These are phyloP conservation scores for Elsinoe ampelina DNA, from an alignment of 2,329 filamentous ascomycete genomes.

Conservation along the genomic window DNA sequence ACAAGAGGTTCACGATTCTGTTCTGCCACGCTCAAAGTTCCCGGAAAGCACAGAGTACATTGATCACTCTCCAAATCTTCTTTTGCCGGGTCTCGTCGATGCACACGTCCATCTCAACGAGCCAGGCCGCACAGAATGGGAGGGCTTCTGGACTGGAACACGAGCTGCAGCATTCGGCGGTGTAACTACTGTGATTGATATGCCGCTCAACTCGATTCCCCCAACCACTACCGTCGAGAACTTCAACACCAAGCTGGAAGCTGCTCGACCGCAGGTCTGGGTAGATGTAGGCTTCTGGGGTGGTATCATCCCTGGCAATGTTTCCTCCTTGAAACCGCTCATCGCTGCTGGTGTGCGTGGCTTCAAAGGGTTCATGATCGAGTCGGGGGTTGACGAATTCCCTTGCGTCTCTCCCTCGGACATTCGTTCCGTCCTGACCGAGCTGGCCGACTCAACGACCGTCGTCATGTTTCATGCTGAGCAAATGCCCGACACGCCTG, in stretches of 20 bases:
- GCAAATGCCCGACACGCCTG: slow-evolving; percentile 65
- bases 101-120: slow-evolving; percentile 97
- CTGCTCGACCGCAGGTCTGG: slow-evolving; percentile 84
- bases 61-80: slow-evolving; percentile 74
- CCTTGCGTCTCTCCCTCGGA: slow-evolving; percentile 77
- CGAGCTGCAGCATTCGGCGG: slow-evolving; percentile 89
- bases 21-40: slow-evolving; percentile 69
- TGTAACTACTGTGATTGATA: slow-evolving; percentile 93
- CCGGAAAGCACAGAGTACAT: slow-evolving; percentile 62
- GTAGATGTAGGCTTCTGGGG: slow-evolving; percentile 99
- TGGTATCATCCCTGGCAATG: slow-evolving; percentile 85
- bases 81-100: slow-evolving; percentile 87
- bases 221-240: slow-evolving; percentile 83
- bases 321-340: slow-evolving; percentile 64
- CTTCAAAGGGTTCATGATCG: slow-evolving; percentile 96
- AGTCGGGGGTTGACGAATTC: slow-evolving; percentile 94
- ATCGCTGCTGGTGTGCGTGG: slow-evolving; percentile 81
- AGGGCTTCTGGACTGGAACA: slow-evolving; percentile 93
- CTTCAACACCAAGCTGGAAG: slow-evolving; percentile 74
- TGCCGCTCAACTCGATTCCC: slow-evolving; percentile 95
- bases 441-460: slow-evolving; percentile 70
- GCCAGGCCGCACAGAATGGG: slow-evolving; percentile 94
- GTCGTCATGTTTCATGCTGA: slow-evolving; percentile 99
- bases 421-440: slow-evolving; percentile 68
- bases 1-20: slow-evolving; percentile 58